These are phyloP conservation scores for Acacia acuminata DNA, from an alignment of 306 rosid genomes.

Conservation along the genomic window DNA sequence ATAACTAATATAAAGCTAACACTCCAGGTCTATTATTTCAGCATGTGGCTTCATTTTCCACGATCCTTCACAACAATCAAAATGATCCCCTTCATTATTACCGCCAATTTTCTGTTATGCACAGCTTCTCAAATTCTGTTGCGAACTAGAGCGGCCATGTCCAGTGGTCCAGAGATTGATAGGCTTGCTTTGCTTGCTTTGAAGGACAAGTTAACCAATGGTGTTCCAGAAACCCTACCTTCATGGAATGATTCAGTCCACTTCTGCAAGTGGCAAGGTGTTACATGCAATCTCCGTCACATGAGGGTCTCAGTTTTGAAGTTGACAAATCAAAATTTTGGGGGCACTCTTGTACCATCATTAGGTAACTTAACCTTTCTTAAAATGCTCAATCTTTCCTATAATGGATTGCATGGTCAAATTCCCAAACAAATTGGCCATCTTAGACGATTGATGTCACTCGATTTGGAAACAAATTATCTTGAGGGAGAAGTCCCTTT, in stretches of 20 bases:
- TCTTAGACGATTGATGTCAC: conserved; percentile 20
- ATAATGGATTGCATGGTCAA: not conserved
- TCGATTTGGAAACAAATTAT: not conserved
- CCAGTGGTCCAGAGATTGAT: not conserved
- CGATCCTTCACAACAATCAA: not conserved
- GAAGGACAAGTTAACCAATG: not conserved
- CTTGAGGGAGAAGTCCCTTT: conserved; percentile 19
- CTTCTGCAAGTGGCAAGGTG: not conserved
- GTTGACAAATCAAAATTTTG: not conserved
- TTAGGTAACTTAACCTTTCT: not conserved
- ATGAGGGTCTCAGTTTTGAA: not conserved
- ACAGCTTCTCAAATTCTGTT: not conserved
- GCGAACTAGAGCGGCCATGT: not conserved
- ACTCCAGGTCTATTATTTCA: not conserved
- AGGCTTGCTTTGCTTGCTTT: not conserved
- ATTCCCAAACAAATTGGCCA: conserved; percentile 12
- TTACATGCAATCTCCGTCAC: not conserved
- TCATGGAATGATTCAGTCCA: not conserved
- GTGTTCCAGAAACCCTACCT: not conserved
- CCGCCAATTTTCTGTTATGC: not conserved
- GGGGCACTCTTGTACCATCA: conserved; percentile 8
- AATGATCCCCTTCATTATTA: not conserved
- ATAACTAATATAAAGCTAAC: too few species aligned
- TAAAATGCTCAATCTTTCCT: not conserved
- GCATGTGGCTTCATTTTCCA: not conserved